Evolutionary conservation across 805 yeast species (phyloP).

Genomic region (Hanseniaspora thailandica): DNA sequence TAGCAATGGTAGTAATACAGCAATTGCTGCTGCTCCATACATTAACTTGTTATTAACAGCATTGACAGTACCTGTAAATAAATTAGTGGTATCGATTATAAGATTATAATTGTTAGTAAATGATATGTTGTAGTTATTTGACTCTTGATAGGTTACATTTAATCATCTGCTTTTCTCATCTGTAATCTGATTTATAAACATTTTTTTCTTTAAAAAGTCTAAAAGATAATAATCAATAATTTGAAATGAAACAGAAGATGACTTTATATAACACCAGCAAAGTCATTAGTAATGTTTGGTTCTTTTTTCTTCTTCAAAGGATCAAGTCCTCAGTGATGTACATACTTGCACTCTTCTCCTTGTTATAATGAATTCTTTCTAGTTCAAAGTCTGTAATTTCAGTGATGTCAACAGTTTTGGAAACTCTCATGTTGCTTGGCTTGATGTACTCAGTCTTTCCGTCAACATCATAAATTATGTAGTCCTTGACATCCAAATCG

Average conservation of each 20-base stretch:
- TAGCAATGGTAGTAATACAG: not conserved
- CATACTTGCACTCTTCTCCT: conserved; percentile 12
- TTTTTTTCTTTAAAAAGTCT: not conserved
- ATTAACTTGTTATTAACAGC: not conserved
- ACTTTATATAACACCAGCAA: not conserved
- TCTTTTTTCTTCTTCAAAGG: not conserved
- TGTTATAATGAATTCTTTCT: not conserved
- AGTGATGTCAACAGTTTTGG: not conserved
- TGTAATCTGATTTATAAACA: too few species aligned
- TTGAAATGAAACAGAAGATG: not conserved
- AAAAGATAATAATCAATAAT: not conserved
- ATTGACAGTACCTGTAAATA: not conserved
- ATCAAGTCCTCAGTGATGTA: not conserved
- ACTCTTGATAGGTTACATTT: too few species aligned
- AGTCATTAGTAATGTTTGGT: not conserved
- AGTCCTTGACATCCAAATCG: not conserved
- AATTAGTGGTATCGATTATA: not conserved
- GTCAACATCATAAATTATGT: conserved; percentile 2
- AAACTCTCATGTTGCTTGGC: not conserved
- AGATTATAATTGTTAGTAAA: conserved; percentile 1
- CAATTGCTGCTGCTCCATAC: not conserved
- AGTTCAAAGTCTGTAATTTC: not conserved
- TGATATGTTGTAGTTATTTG: too few species aligned
- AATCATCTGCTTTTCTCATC: too few species aligned
- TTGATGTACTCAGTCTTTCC: not conserved